Conservation (phyloP, 2,329 filamentous ascomycete species). For the Botrytis galanthina region DNA sequence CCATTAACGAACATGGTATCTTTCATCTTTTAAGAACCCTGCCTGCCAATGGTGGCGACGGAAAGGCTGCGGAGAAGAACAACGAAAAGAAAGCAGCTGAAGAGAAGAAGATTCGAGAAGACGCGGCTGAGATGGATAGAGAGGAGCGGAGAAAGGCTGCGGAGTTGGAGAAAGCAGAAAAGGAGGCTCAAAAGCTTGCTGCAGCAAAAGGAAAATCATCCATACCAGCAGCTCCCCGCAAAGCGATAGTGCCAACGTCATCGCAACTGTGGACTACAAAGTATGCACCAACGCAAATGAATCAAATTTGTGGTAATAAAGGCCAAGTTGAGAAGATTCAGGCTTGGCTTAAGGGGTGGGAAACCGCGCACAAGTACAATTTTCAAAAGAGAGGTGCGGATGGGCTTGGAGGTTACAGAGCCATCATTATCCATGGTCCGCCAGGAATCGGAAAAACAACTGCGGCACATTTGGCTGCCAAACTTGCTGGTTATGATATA, state of each 20-base stretch:
- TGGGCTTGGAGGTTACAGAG: conserved; percentile 76
- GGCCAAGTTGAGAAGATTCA: conserved; percentile 84
- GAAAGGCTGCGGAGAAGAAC: conserved; percentile 81
- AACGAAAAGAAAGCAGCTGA: conserved; percentile 83
- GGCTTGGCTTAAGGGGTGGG: conserved; percentile 80
- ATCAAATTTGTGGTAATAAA: conserved; percentile 95
- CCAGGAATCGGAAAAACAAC: conserved; percentile 98
- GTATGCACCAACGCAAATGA: conserved; percentile 82
- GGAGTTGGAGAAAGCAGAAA: conserved; percentile 52
- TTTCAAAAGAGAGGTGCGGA: conserved; percentile 84
- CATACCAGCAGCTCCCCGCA: conserved; percentile 42
- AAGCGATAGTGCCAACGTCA: conserved; percentile 44
- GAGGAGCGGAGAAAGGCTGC: conserved; percentile 65
- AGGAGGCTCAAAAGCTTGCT: conserved; percentile 37
- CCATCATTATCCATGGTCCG: conserved; percentile 93
- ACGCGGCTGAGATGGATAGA: conserved; percentile 80
- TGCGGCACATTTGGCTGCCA: conserved; percentile 89
- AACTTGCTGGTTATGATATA: conserved; percentile 88
- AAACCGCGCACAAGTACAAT: conserved; percentile 70
- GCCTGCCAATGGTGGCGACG: conserved; percentile 81
- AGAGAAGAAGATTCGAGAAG: conserved; percentile 74
- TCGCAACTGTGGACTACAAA: conserved; percentile 88
- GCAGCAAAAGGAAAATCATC: conserved; percentile 39
- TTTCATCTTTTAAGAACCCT: conserved; percentile 80
- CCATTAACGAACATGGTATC: conserved; percentile 89